Conservation (phyloP, 371 early-diverging fungal species). For the Encephalitozoon cuniculi region DNA sequence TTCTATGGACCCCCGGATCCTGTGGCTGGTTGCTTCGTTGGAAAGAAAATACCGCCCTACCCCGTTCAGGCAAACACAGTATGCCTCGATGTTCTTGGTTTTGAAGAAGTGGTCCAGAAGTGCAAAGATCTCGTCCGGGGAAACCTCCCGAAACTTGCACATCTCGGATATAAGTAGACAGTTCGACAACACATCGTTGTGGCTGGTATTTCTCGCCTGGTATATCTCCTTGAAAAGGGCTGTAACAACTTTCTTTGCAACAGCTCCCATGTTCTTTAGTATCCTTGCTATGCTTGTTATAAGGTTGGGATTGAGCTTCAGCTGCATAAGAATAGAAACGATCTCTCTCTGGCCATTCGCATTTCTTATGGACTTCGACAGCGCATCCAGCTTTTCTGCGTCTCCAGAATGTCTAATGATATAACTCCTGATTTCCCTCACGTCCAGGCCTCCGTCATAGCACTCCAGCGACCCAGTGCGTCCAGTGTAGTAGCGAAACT, state of each 20-base stretch:
- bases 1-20: slow-evolving; percentile 6
- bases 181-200: not conserved
- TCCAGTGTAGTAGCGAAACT: slow-evolving; percentile 9
- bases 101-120: slow-evolving; percentile 15
- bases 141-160: slow-evolving; percentile 5
- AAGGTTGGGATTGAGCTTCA: slow-evolving; percentile 5
- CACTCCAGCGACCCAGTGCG: not conserved
- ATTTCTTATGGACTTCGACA: not conserved
- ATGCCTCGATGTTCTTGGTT: slow-evolving; percentile 18
- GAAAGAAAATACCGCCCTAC: slow-evolving; percentile 1
- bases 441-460: not conserved
- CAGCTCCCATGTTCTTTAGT: slow-evolving; percentile 8
- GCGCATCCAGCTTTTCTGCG: not conserved
- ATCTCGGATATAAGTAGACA: slow-evolving; percentile 5
- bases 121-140: not conserved
- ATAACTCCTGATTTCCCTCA: slow-evolving; percentile 5
- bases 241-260: slow-evolving; percentile 1
- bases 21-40: not conserved
- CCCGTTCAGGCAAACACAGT: slow-evolving; percentile 5
- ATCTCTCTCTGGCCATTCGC: slow-evolving; percentile 3
- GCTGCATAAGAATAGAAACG: not conserved
- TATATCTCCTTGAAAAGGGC: not conserved
- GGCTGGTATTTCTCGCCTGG: not conserved
- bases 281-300: slow-evolving; percentile 13
- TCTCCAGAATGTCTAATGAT: not conserved